Conservation (phyloP, 1,284 basidiomycete species). For the Paramarasmius palmivorus region DNA sequence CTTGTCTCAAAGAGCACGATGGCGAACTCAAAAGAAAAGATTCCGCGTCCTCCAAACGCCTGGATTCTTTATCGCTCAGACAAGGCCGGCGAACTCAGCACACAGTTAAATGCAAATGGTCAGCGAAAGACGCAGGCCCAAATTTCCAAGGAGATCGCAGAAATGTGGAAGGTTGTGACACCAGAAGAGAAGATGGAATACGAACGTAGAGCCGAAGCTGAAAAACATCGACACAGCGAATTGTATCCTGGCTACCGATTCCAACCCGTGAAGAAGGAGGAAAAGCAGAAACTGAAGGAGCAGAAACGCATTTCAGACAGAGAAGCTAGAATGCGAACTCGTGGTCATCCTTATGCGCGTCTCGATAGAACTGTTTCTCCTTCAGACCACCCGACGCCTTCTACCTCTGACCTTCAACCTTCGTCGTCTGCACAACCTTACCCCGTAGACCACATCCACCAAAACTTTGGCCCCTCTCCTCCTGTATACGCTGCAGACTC, state of each 20-base stretch:
- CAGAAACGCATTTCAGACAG: constrained; percentile 35
- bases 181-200: constrained; percentile 57
- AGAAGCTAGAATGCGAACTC: constrained; percentile 38
- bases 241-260: constrained; percentile 77
- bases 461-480: constrained; percentile 37
- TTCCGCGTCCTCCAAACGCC: constrained; percentile 82
- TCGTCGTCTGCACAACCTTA: constrained; percentile 18
- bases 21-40: constrained; percentile 25
- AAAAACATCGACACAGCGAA: constrained; percentile 65
- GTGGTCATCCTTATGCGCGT: constrained; percentile 20
- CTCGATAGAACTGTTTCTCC: constrained; percentile 8
- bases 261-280: constrained; percentile 66
- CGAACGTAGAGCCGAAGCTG: constrained; percentile 67
- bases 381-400: constrained; percentile 2
- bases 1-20: neutral
- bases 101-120: constrained; percentile 26
- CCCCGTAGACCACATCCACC: constrained; percentile 27
- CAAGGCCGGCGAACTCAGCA: constrained; percentile 47
- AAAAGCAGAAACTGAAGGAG: constrained; percentile 52
- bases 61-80: constrained; percentile 91
- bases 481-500: constrained; percentile 42
- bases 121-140: constrained; percentile 63
- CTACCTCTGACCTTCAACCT: constrained; percentile 10
- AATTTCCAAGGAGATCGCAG: constrained; percentile 70
- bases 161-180: constrained; percentile 68